phyloP scores from a whole-genome alignment of 2,329 filamentous ascomycete species.

The Fusarium chuoi region DNA sequence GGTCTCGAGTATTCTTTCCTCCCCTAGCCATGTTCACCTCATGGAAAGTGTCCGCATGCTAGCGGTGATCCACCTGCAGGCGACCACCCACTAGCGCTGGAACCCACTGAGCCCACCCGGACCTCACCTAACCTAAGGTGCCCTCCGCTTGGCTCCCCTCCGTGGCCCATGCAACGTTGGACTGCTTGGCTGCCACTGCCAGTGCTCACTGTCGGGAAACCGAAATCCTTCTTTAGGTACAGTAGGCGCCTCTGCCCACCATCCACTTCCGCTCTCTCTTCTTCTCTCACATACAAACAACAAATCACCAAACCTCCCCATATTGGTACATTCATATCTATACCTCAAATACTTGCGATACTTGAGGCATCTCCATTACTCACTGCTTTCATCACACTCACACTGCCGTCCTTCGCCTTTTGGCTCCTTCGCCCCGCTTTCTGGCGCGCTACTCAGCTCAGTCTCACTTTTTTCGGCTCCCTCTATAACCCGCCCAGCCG shows the following conservation, averaged over 20 bases:
- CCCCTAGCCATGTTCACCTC: constrained; percentile 5
- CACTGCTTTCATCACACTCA: constrained; percentile 20
- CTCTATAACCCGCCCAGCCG: constrained; percentile 41
- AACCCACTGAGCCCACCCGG: constrained; percentile 32
- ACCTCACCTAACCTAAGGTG: constrained; percentile 26
- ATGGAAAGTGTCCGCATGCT: constrained; percentile 35
- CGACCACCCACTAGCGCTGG: constrained; percentile 39
- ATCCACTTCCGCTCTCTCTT: constrained; percentile 20
- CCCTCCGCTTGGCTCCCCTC: constrained; percentile 17
- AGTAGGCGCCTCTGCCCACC: constrained; percentile 42
- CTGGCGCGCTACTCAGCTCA: constrained; percentile 39
- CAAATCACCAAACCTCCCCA: constrained; percentile 11
- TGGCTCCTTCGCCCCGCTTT: constrained; percentile 34
- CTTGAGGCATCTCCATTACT: not conserved
- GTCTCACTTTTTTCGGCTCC: constrained; percentile 45
- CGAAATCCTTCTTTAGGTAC: constrained; percentile 40
- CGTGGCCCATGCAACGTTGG: constrained; percentile 44
- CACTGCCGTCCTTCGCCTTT: constrained; percentile 2
- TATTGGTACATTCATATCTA: constrained; percentile 2
- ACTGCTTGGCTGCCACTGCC: constrained; percentile 31
- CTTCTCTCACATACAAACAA: constrained; percentile 26
- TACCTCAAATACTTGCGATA: constrained; percentile 2
- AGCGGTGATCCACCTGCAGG: constrained; percentile 45
- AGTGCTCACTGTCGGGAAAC: constrained; percentile 5
- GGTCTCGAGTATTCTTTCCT: too few relatives aligned